Base-by-base conservation (phyloP, 2,329 filamentous ascomycete genomes). In the Trichophyton simii region DNA sequence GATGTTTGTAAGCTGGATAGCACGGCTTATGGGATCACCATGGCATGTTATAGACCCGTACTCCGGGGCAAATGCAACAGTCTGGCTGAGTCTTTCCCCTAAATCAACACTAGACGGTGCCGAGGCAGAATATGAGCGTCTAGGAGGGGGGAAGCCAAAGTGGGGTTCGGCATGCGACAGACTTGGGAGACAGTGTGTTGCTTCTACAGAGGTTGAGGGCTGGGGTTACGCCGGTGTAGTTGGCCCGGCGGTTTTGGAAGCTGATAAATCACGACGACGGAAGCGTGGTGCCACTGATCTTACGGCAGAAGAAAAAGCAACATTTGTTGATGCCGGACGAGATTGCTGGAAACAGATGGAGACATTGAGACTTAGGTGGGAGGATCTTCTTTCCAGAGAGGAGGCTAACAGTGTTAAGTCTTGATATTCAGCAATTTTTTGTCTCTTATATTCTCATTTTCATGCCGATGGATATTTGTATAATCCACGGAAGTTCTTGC, bases 11-110 rank as follows among this genome's bases (percentile, higher is more conserved):
- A 86, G 95, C 71, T 86, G 85, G 71, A 50, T 95, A 15, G 84
- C 84, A 13, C 88, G 92, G 65, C 85, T 82, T 77, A 71, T 91
- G 28, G 94, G 94, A 57, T 95, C 89, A 2, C 88, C 88, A 9
- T 99, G 94, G 94, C 92, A 97, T 72, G 80, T 83, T 0, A 80
- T 89, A 57, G 81, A 81, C n/a, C 80, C 86, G 0, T 95, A 96
- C 76, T 81, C 82, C 20, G 91, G 87, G 48, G 89, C 91, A 6
- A 82, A 81, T 57, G 84, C 90, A 0, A 82, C 89, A 3, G 86
- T 87, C 25, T 96, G 89, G 87, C 76, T 95, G 5, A 83, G 87
- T 0, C 81, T 97, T 11, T 81, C 86, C 20, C 77, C 83, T 6
- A 81, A 87, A 59, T 66, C 70, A 3, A 68, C 68, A 4, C 67